Base-by-base conservation (phyloP, 2,329 filamentous ascomycete genomes). In the Verticillium nubilum region DNA sequence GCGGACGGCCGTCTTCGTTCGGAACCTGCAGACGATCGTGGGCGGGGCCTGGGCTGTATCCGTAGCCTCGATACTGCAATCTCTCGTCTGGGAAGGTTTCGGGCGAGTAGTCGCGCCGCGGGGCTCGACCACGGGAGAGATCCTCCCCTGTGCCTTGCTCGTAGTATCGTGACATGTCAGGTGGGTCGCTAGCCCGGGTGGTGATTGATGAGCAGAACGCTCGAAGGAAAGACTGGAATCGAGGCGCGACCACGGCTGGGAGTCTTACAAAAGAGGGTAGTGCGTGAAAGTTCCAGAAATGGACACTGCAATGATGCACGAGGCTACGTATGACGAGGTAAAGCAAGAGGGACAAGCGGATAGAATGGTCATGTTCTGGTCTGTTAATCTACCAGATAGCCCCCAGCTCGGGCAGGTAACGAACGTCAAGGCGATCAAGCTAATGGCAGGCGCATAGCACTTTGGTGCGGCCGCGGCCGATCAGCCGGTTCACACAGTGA, bases 121-220 rank as follows among this genome's bases (percentile, higher is more conserved):
- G 63, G 25, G 56, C 57, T 54, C 66, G 68, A 28, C 64, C 62
- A 29, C 64, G 63, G 56, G 58, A 60, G 56, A 68, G 65, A 50
- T 67, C 64, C 57, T 73, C 68, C 47, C 68, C 67, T 58, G 64
- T 62, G 58, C 73, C 68, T 59, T 67, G 67, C 57, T 69, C 68
- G 63, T 73, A 70, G 62, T 69, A 67, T 27, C 62, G 58, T 23
- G 65, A 57, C 64, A 65, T 67, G 58, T 33, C 25, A 31, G 10
- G 27, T 26, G 27, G n/a, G 25, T 23, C 25, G 23, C 10, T 17
- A 27, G 13, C n/a, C n/a, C n/a, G n/a, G 29, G 9, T 26, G 10
- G 33, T n/a, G 54, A 25, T 25, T 19, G 29, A 23, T n/a, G 42
- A 13, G 19, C 17, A 50, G 9, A 19, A 50, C n/a, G n/a, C n/a